A percentile compares a stretch with the other conserved stretches of the same genome.
phyloP scores from a whole-genome alignment of 1,284 basidiomycete genomes.

The Melampsora americana region DNA sequence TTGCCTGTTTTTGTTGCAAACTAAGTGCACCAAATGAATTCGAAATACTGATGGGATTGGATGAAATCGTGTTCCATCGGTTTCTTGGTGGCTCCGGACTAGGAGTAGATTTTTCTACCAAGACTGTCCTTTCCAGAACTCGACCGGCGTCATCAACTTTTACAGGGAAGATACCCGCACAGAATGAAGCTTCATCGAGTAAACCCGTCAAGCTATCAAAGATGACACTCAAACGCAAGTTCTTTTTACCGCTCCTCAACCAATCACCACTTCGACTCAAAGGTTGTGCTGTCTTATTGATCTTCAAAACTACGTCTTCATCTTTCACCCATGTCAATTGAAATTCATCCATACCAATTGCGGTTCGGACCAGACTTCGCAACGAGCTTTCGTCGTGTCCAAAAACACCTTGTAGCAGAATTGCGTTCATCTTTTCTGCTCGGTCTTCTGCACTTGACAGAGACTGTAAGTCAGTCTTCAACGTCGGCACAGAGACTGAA shows the following conservation, averaged over 20 bases:
- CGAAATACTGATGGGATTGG: background rate
- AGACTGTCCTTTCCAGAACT: slow-evolving; percentile 9
- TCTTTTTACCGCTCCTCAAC: background rate
- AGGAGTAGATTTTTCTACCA: background rate
- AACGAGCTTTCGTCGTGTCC: slow-evolving; percentile 32
- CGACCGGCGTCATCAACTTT: background rate
- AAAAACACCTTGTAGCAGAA: slow-evolving; percentile 28
- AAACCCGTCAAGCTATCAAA: background rate
- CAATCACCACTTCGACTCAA: slow-evolving; percentile 6
- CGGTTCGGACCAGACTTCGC: background rate
- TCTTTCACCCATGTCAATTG: slow-evolving; percentile 9
- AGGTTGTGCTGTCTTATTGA: slow-evolving; percentile 9
- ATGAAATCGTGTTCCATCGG: background rate
- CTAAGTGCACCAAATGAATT: slow-evolving; percentile 5
- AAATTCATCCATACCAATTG: background rate
- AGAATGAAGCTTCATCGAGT: background rate
- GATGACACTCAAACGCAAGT: background rate
- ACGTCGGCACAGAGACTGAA: background rate
- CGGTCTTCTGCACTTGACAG: slow-evolving; percentile 7
- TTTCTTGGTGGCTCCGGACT: background rate
- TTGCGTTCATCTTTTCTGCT: background rate
- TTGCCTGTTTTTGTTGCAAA: too few species aligned
- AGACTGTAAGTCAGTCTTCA: background rate
- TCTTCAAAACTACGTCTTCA: slow-evolving; percentile 21
- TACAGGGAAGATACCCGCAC: slow-evolving; percentile 8